A percentile compares a stretch with the other conserved stretches of the same genome.
Conservation (phyloP, 1,284 basidiomycete species). For the Thecaphora thlaspeos region DNA sequence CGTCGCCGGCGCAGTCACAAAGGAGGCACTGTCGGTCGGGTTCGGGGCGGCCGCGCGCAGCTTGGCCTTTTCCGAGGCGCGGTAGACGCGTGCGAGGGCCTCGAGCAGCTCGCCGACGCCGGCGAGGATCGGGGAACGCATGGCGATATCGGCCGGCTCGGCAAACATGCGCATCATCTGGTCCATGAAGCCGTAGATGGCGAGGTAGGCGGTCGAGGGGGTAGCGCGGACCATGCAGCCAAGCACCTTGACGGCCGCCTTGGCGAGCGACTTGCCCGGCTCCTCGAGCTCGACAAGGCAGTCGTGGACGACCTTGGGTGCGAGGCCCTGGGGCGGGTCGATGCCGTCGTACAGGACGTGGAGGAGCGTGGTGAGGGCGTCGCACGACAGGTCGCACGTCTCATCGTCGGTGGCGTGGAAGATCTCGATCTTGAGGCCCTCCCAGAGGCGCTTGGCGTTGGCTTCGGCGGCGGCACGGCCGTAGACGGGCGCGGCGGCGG, state of each 20-base stretch:
- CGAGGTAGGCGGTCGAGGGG: slow-evolving; percentile 27
- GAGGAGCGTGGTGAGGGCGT: slow-evolving; percentile 41
- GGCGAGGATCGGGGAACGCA: slow-evolving; percentile 70
- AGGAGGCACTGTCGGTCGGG: too few species aligned
- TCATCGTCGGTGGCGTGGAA: slow-evolving; percentile 55
- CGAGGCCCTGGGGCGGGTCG: slow-evolving; percentile 43
- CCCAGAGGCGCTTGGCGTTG: slow-evolving; percentile 45
- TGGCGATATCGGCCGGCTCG: slow-evolving; percentile 72
- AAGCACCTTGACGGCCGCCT: slow-evolving; percentile 36
- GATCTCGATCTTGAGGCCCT: slow-evolving; percentile 52
- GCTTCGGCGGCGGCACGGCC: slow-evolving; percentile 44
- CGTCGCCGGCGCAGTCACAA: too few species aligned
- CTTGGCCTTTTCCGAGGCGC: slow-evolving; percentile 6
- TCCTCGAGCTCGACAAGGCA: slow-evolving; percentile 42
- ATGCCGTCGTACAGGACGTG: slow-evolving; percentile 44
- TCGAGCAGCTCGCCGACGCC: slow-evolving; percentile 46
- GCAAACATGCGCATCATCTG: slow-evolving; percentile 66
- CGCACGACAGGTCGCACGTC: slow-evolving; percentile 35
- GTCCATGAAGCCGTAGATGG: slow-evolving; percentile 40
- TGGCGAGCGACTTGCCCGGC: slow-evolving; percentile 47
- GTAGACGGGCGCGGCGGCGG: slow-evolving; percentile 50
- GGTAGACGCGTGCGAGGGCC: slow-evolving; percentile 35
- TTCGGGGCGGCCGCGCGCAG: too few species aligned
- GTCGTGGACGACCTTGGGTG: slow-evolving; percentile 46
- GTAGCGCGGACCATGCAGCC: slow-evolving; percentile 36